These are phyloP conservation scores for Microthyrium microscopicum DNA, from an alignment of 2,329 filamentous ascomycete genomes.

Conservation along the genomic window DNA sequence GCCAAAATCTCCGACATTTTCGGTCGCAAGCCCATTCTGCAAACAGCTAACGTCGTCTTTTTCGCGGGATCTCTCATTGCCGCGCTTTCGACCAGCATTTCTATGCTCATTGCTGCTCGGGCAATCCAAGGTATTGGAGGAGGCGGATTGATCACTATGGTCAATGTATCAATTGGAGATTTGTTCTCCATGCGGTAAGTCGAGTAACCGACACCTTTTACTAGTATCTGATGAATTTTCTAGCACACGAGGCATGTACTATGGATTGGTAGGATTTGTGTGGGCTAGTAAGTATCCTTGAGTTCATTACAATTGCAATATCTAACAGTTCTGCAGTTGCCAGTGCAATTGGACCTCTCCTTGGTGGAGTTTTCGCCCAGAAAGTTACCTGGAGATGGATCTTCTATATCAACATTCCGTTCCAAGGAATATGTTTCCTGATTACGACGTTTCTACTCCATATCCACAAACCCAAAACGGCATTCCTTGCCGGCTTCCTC, in stretches of 20 bases:
- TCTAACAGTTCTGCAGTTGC: no score
- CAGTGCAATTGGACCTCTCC: conserved; percentile 45
- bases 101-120: conserved; percentile 45
- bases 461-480: conserved; percentile 49
- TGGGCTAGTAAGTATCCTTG: no score
- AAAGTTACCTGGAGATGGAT: conserved; percentile 50
- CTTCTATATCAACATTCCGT: conserved; percentile 46
- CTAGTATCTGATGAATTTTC: neutral
- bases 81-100: conserved; percentile 38
- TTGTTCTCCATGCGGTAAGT: conserved; percentile 41
- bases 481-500: conserved; percentile 42
- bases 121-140: conserved; percentile 47
- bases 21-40: conserved; percentile 20
- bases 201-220: neutral
- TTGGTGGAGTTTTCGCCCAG: conserved; percentile 51
- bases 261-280: conserved; percentile 47
- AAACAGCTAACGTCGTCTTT: conserved; percentile 36
- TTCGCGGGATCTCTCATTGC: conserved; percentile 45
- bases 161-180: conserved; percentile 48
- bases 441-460: conserved; percentile 42
- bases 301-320: conserved; percentile 44
- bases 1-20: conserved; percentile 24
- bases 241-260: conserved; percentile 40
- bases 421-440: conserved; percentile 41
- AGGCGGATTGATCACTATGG: conserved; percentile 45